A percentile compares a stretch with the other conserved stretches of the same genome.
These are phyloP conservation scores for Soucietia sequanensis DNA, from an alignment of 805 yeast genomes.

Conservation along the genomic window DNA sequence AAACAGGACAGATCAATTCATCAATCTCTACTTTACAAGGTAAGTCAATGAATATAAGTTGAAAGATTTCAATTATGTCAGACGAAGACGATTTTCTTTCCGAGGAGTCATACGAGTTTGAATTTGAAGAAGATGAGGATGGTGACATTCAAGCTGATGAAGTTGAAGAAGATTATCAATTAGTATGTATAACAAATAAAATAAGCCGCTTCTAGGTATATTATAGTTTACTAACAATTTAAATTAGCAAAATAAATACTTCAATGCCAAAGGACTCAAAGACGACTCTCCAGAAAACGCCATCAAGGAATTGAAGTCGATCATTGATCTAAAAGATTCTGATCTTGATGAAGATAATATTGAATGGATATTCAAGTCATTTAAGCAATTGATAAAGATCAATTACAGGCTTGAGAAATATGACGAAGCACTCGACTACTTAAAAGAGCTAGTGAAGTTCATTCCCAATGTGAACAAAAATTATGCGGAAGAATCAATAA, in stretches of 20 bases:
- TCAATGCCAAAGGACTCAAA: conserved; percentile 37
- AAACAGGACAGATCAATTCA: too few species aligned
- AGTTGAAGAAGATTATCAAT: conserved; percentile 13
- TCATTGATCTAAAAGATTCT: conserved; percentile 9
- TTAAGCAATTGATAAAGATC: conserved; percentile 42
- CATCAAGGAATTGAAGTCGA: conserved; percentile 17
- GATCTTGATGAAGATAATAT: conserved; percentile 13
- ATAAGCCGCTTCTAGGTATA: too few species aligned
- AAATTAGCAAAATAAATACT: conserved; percentile 28
- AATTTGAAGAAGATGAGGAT: conserved; percentile 35
- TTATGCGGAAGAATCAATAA: conserved; percentile 40
- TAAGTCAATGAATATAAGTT: too few species aligned
- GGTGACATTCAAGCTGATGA: conserved; percentile 26
- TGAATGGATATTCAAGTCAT: conserved; percentile 38
- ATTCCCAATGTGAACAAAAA: conserved; percentile 28
- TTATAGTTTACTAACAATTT: conserved; percentile 5
- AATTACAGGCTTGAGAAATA: conserved; percentile 20
- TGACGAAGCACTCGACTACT: conserved; percentile 18
- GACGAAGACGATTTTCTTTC: conserved; percentile 36
- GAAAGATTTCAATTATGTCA: too few species aligned
- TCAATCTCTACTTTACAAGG: too few species aligned
- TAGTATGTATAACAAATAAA: conserved; percentile 5
- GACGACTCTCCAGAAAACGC: conserved; percentile 30
- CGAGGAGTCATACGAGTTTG: conserved; percentile 42
- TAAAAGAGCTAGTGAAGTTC: conserved; percentile 20